Evolutionary conservation across 768 basidiomycete genomes (phyloP), one percentile per base, ranked within the genome.

Genomic region (Daedaleopsis nitida): DNA sequence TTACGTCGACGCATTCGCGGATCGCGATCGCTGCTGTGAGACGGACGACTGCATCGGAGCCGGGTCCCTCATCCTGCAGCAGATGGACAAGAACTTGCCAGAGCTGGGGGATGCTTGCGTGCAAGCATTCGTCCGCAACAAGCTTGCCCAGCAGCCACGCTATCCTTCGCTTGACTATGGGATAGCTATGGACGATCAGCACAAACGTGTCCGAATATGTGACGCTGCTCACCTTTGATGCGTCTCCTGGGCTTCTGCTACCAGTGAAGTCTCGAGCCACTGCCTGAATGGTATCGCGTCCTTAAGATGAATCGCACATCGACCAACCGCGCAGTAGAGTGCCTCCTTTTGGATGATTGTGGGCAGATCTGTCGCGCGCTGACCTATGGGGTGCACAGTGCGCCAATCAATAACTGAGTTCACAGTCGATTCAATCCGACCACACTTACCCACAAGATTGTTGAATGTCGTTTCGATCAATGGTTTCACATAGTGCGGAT

Each of bases 71-170:
- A 63, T 91, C 87, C 61, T 81, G 79, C 52, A 98, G 72, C 23
- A 98, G 81, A 69, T 92, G 86, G 9, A 90, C 78, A 0, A 98
- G 79, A 34, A 94, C 81, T 63, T 92, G 83, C 93, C 94, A 98
- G 32, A 95, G 77, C 55, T 80, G 75, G 2, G 84, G 77, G 61
- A 88, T 85, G 49, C 84, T 83, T 1, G 85, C 80, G 14, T 81
- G 77, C 19, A 81, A 74, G 63, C 86, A 86, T 59, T 83, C 81
- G 50, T 94, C 89, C 14, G 84, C 78, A 37, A 94, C 81, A 91
- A 93, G 94, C 80, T 88, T 90, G 24, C 96, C 95, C 49, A 98
- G 83, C 5, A 98, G 77, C 94, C 95, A 97, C 1, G 96, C 94
- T 65, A 98, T 90, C 35, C 96, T 85, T n/a, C 94, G 85, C 73